phyloP scores from a whole-genome alignment of 148 eudicot species.

The Camellia lanceoleosa region DNA sequence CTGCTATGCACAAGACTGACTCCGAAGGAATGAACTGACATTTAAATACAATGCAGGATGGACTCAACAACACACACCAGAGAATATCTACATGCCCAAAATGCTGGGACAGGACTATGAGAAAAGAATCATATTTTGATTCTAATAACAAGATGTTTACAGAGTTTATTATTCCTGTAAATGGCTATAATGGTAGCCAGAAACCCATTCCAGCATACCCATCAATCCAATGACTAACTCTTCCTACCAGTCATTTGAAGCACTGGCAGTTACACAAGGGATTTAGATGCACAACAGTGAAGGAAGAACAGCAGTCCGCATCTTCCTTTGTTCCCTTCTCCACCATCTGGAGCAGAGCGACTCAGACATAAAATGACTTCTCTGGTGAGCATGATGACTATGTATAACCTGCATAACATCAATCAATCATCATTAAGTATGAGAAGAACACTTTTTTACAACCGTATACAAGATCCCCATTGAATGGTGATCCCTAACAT shows the following conservation, averaged over 20 bases:
- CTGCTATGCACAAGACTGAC: conserved; percentile 30
- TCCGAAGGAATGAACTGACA: background rate
- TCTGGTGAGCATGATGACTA: conserved; percentile 76
- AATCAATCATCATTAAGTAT: background rate
- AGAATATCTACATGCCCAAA: conserved; percentile 56
- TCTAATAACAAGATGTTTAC: conserved; percentile 51
- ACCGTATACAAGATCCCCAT: too few species aligned
- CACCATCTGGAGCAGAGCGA: conserved; percentile 52
- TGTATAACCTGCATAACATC: conserved; percentile 58
- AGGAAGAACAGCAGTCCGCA: conserved; percentile 47
- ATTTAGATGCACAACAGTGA: conserved; percentile 42
- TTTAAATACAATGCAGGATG: conserved; percentile 29
- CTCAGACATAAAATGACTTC: conserved; percentile 48
- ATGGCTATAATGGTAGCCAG: conserved; percentile 35
- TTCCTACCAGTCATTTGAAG: conserved; percentile 45
- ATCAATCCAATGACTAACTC: conserved; percentile 24
- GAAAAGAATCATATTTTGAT: conserved; percentile 87
- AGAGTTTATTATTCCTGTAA: conserved; percentile 20
- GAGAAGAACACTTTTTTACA: background rate
- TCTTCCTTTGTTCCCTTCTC: conserved; percentile 49
- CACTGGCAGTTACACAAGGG: conserved; percentile 34
- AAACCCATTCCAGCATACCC: conserved; percentile 60
- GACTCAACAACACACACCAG: conserved; percentile 46
- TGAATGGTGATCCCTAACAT: too few species aligned
- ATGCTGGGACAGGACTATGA: conserved; percentile 44